Conservation (phyloP, 768 basidiomycete genomes). For the Macrocybe gigantea region DNA sequence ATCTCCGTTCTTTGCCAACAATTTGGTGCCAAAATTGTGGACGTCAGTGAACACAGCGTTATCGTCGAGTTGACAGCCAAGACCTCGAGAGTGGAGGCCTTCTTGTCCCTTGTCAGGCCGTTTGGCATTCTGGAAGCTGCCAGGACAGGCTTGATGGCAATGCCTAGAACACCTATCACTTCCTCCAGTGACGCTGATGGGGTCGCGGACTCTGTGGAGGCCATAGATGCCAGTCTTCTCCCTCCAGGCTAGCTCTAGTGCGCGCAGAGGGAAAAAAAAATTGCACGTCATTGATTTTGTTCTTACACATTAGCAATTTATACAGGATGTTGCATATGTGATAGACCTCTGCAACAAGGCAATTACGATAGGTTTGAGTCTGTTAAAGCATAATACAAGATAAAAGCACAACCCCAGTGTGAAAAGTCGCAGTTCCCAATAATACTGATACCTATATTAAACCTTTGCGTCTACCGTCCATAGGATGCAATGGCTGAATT, state of each 20-base stretch:
- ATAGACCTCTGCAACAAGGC: no score
- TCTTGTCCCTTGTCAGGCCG: conserved; percentile 85
- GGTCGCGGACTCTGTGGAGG: conserved; percentile 1
- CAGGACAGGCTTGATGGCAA: conserved; percentile 93
- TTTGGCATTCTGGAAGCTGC: conserved; percentile 96
- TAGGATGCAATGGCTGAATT: conserved; percentile 20
- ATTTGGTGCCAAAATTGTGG: conserved; percentile 90
- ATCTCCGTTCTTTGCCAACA: conserved; percentile 79
- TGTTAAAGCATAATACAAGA: no score
- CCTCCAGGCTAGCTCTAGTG: conserved; percentile 96
- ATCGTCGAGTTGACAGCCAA: conserved; percentile 96
- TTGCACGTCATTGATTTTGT: not conserved
- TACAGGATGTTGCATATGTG: no score
- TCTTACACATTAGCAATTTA: no score
- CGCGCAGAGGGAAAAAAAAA: not conserved
- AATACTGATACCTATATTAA: conserved; percentile 11
- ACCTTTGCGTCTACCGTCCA: conserved; percentile 9
- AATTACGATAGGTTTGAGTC: no score
- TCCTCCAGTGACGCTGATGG: conserved; percentile 33
- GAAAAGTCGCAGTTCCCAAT: not conserved
- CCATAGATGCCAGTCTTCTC: conserved; percentile 86
- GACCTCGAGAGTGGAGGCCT: conserved; percentile 86
- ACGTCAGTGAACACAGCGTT: conserved; percentile 90
- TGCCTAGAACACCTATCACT: conserved; percentile 92
- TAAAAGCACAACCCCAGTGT: no score